These are phyloP conservation scores for Spathaspora hagerdaliae DNA, from an alignment of 805 yeast species.

Conservation along the genomic window DNA sequence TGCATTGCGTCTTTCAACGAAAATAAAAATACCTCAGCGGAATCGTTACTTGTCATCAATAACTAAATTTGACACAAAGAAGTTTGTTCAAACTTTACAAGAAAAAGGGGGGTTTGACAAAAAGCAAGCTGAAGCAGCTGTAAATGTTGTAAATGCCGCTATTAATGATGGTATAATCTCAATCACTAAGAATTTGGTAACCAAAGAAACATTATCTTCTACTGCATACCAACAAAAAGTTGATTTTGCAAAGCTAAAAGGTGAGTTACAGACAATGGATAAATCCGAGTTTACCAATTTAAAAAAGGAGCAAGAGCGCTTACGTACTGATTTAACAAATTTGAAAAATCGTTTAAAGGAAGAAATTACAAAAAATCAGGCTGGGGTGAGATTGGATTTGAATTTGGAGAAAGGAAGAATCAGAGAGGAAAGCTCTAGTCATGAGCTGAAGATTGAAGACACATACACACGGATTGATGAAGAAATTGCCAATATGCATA, in stretches of 20 bases:
- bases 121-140: constrained; percentile 77
- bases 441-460: constrained; percentile 90
- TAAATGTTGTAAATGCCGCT: constrained; percentile 66
- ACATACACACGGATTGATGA: constrained; percentile 94
- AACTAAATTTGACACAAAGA: constrained; percentile 69
- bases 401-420: constrained; percentile 94
- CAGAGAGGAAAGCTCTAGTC: constrained; percentile 88
- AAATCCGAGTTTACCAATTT: constrained; percentile 77
- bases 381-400: constrained; percentile 85
- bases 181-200: constrained; percentile 74
- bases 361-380: constrained; percentile 85
- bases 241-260: constrained; percentile 90
- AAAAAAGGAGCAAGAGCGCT: constrained; percentile 81
- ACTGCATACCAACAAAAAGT: constrained; percentile 94
- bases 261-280: constrained; percentile 86
- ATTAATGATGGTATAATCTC: constrained; percentile 76
- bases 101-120: constrained; percentile 65
- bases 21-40: background rate
- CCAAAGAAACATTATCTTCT: constrained; percentile 76
- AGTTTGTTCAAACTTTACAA: constrained; percentile 63
- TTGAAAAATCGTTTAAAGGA: constrained; percentile 81
- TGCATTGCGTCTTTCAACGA: background rate
- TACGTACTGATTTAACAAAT: constrained; percentile 81
- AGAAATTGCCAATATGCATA: constrained; percentile 90
- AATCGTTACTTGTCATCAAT: constrained; percentile 19